phyloP scores from a whole-genome alignment of 2,329 filamentous ascomycete species.

The Raffaelea deltoideospora region DNA sequence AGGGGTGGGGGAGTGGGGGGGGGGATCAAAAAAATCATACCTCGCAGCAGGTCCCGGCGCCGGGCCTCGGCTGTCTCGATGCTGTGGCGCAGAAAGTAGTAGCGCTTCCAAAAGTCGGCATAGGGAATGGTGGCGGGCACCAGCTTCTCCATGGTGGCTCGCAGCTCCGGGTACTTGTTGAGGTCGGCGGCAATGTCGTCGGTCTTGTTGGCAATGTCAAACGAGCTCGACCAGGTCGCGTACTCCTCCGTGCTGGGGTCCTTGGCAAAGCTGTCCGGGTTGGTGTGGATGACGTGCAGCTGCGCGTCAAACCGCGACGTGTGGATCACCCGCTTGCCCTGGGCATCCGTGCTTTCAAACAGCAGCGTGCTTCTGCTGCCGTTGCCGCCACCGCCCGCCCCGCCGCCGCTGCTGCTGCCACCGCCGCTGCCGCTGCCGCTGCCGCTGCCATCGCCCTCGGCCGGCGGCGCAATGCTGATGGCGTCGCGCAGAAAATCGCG shows the following conservation, averaged over 20 bases:
- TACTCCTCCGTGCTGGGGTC: slow-evolving; percentile 64
- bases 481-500: slow-evolving; percentile 83
- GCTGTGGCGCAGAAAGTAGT: slow-evolving; percentile 87
- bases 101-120: slow-evolving; percentile 78
- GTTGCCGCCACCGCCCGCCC: slow-evolving; percentile 16
- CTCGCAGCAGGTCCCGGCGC: slow-evolving; percentile 78
- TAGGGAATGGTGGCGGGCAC: slow-evolving; percentile 93
- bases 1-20: too few species aligned
- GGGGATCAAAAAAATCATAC: slow-evolving; percentile 40
- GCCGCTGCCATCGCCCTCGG: slow-evolving; percentile 26
- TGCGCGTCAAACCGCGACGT: slow-evolving; percentile 90
- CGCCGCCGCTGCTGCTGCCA: slow-evolving; percentile 14
- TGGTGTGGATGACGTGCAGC: slow-evolving; percentile 86
- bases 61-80: slow-evolving; percentile 87
- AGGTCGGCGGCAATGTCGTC: slow-evolving; percentile 68
- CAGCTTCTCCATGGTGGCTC: slow-evolving; percentile 82
- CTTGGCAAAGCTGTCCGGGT: slow-evolving; percentile 63
- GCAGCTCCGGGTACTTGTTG: slow-evolving; percentile 72
- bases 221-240: slow-evolving; percentile 54
- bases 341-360: slow-evolving; percentile 86
- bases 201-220: slow-evolving; percentile 74
- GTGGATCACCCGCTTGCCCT: slow-evolving; percentile 86
- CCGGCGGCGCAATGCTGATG: slow-evolving; percentile 69
- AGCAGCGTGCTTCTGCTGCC: slow-evolving; percentile 40
- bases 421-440: not conserved